Conservation (phyloP, 192 early-diverging fungal species). For the Pecoramyces ruminantium region DNA sequence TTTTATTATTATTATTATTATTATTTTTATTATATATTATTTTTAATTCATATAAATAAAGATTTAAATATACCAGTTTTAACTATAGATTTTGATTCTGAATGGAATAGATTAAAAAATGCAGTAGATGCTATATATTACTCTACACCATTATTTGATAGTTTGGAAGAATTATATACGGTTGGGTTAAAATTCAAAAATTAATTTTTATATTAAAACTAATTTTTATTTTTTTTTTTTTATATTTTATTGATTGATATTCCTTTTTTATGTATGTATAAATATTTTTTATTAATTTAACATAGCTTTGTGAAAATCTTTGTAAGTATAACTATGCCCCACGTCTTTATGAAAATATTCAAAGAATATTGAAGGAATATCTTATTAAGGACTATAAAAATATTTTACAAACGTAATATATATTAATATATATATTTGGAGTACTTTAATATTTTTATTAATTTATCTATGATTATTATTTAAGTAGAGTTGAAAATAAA, state of each 20-base stretch:
- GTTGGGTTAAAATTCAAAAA: no score
- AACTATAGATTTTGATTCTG: not conserved
- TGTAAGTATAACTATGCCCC: not conserved
- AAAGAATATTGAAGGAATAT: not conserved
- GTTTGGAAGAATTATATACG: not conserved
- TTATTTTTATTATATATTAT: no score
- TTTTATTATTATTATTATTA: no score
- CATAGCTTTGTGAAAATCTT: not conserved
- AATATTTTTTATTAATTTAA: no score
- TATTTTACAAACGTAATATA: not conserved
- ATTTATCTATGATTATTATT: not conserved
- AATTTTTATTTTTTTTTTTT: no score
- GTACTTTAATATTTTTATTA: no score
- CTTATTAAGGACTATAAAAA: not conserved
- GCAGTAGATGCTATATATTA: not conserved
- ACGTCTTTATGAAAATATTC: not conserved
- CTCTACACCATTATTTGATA: not conserved
- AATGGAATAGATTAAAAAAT: not conserved
- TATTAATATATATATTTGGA: no score
- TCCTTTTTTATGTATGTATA: no score
- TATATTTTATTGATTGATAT: no score
- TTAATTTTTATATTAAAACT: not conserved
- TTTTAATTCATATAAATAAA: no score
- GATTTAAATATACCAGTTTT: not conserved
- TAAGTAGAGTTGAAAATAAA: not conserved